Conservation (phyloP, 2,329 filamentous ascomycete genomes). For the Colletotrichum tanaceti region DNA sequence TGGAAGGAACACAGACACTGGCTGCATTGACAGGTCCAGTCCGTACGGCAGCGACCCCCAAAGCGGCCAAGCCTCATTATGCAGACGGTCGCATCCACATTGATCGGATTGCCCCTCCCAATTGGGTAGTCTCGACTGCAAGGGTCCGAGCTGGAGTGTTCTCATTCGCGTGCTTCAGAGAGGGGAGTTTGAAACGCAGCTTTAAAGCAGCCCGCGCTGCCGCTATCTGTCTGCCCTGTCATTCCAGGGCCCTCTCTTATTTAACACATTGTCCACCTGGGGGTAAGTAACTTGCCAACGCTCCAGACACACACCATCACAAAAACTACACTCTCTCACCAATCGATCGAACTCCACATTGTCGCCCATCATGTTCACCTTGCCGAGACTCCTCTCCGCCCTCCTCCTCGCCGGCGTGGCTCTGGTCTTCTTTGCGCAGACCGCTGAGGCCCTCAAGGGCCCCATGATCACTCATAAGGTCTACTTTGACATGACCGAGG, state of each 20-base stretch:
- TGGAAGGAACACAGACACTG: neutral
- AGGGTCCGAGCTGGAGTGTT: slow-evolving; percentile 37
- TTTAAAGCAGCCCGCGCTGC: slow-evolving; percentile 14
- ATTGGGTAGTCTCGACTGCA: slow-evolving; percentile 35
- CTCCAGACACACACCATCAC: slow-evolving; percentile 25
- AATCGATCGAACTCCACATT: slow-evolving; percentile 31
- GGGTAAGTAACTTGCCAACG: slow-evolving; percentile 11
- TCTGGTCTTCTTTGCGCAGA: slow-evolving; percentile 80
- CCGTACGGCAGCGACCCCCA: neutral
- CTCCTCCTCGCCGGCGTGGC: slow-evolving; percentile 81
- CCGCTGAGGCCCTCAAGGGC: slow-evolving; percentile 80
- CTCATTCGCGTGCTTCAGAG: slow-evolving; percentile 39
- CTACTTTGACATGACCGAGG: slow-evolving; percentile 86
- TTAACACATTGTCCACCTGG: slow-evolving; percentile 23
- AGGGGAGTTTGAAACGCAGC: slow-evolving; percentile 40
- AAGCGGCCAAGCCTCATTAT: slow-evolving; percentile 1
- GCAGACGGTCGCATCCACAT: slow-evolving; percentile 15
- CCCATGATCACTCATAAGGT: slow-evolving; percentile 97
- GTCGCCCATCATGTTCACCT: slow-evolving; percentile 73
- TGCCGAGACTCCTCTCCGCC: slow-evolving; percentile 77
- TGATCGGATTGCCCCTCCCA: slow-evolving; percentile 27
- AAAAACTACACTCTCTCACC: slow-evolving; percentile 15
- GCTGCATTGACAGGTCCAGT: slow-evolving; percentile 27
- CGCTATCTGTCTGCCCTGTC: neutral
- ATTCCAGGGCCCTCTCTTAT: slow-evolving; percentile 6